Conservation (phyloP, 208 protist genomes). For the Acanthamoeba castellanii region DNA sequence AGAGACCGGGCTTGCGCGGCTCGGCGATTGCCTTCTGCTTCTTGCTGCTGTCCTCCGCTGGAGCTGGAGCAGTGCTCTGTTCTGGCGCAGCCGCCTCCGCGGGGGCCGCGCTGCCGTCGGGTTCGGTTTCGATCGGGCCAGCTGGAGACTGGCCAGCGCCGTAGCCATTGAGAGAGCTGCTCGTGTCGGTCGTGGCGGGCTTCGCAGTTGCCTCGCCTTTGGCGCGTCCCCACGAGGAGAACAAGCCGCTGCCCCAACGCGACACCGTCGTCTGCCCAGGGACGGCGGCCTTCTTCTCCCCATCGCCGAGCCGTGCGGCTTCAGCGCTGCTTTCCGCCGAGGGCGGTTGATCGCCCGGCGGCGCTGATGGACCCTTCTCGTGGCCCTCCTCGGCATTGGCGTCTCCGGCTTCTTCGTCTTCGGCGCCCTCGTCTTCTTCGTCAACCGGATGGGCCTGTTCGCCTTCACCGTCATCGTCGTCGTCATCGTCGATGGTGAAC, state of each 20-base stretch:
- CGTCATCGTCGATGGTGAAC: slow-evolving; percentile 20
- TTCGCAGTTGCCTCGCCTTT: not conserved
- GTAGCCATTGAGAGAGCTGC: too few species aligned
- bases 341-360: too few species aligned
- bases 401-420: not conserved
- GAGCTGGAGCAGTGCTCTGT: not conserved
- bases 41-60: not conserved
- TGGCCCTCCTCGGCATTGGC: not conserved
- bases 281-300: not conserved
- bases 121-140: too few species aligned
- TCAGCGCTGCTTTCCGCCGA: too few species aligned
- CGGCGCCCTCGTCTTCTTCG: not conserved
- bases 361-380: not conserved
- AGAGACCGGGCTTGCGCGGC: not conserved
- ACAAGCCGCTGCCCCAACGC: slow-evolving; percentile 26
- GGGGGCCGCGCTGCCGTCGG: not conserved
- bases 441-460: not conserved
- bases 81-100: too few species aligned
- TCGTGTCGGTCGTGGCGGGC: not conserved
- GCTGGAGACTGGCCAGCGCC: too few species aligned
- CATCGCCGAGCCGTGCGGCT: too few species aligned
- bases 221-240: not conserved
- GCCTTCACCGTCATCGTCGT: not conserved
- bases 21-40: not conserved
- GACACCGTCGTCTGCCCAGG: not conserved